A percentile compares a stretch with the other conserved stretches of the same genome.
These are phyloP conservation scores for Artemisia argyi DNA, from an alignment of 129 eudicot genomes.

Conservation along the genomic window DNA sequence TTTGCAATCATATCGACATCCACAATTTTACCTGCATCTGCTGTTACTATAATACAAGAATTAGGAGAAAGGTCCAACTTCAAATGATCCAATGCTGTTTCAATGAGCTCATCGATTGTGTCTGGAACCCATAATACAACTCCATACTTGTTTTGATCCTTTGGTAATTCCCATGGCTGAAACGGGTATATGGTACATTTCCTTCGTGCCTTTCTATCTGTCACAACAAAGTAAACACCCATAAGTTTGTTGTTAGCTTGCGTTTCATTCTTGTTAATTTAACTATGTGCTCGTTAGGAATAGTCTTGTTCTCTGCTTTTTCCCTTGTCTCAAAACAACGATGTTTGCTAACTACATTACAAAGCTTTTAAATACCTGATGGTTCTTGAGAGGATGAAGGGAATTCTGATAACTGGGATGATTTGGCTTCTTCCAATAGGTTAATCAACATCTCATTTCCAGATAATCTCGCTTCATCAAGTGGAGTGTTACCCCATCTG, in stretches of 20 bases:
- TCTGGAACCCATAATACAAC: slow-evolving; percentile 65
- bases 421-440: slow-evolving; percentile 65
- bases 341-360: neutral
- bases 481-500: slow-evolving; percentile 95
- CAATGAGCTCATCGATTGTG: slow-evolving; percentile 65
- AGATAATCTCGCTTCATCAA: slow-evolving; percentile 57
- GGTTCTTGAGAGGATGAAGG: slow-evolving; percentile 30
- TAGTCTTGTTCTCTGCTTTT: too few species aligned
- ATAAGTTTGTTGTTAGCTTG: neutral
- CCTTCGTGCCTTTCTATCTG: slow-evolving; percentile 40
- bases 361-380: slow-evolving; percentile 36
- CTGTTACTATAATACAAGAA: slow-evolving; percentile 47
- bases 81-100: slow-evolving; percentile 44
- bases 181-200: slow-evolving; percentile 72
- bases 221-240: slow-evolving; percentile 16
- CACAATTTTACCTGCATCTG: slow-evolving; percentile 66
- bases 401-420: slow-evolving; percentile 37
- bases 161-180: slow-evolving; percentile 47
- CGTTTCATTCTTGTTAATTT: neutral
- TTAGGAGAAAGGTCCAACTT: slow-evolving; percentile 24
- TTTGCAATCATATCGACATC: slow-evolving; percentile 54
- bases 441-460: slow-evolving; percentile 58
- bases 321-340: neutral
- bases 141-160: slow-evolving; percentile 45
- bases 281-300: too few species aligned